Evolutionary conservation across 129 eudicot species (phyloP).

Genomic region (Flaveria ramosissima): DNA sequence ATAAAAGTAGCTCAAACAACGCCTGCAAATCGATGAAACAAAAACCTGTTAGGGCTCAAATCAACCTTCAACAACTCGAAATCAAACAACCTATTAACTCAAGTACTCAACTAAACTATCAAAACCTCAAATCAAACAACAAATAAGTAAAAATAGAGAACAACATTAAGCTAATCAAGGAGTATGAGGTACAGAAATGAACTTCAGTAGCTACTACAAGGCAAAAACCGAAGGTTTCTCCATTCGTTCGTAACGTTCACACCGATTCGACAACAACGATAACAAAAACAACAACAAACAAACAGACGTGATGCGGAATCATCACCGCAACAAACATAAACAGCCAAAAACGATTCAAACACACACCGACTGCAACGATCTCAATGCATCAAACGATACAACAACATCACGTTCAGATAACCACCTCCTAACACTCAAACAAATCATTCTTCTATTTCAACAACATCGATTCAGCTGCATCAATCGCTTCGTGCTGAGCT

Average conservation of each 20-base stretch:
- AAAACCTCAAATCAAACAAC: conserved; percentile 22
- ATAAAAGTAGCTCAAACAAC: conserved; percentile 12
- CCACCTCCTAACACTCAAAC: neutral
- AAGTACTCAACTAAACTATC: neutral
- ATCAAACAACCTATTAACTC: conserved; percentile 8
- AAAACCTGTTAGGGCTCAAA: conserved; percentile 22
- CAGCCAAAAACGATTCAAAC: neutral
- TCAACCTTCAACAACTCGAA: conserved; percentile 28
- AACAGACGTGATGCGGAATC: conserved; percentile 1
- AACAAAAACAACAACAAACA: neutral
- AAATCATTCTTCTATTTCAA: neutral
- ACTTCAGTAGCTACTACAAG: conserved; percentile 2
- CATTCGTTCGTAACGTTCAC: neutral
- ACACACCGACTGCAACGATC: conserved; percentile 16
- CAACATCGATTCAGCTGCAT: conserved; percentile 7
- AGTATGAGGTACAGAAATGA: neutral
- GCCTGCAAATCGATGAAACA: conserved; percentile 15
- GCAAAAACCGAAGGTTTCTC: conserved; percentile 3
- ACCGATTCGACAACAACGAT: conserved; percentile 2
- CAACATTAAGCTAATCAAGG: conserved; percentile 2
- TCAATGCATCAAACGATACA: conserved; percentile 5
- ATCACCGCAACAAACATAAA: neutral
- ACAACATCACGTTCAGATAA: neutral
- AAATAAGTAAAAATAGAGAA: neutral
- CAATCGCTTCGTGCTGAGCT: neutral